Conservation (phyloP, 179 eudicot genomes). For the Silene coronaria region DNA sequence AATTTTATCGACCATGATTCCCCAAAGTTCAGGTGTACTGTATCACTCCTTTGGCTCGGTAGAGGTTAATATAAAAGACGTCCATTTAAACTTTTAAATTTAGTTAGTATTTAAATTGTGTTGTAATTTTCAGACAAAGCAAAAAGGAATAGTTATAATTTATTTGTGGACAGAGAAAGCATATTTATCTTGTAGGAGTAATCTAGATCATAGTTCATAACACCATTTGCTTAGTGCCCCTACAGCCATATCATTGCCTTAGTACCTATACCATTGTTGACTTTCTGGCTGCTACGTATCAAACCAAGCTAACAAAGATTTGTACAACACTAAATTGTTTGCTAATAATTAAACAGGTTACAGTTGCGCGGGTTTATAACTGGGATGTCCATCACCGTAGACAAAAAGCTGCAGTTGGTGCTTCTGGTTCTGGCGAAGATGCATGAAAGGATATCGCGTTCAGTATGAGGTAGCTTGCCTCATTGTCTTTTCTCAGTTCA, state of each 20-base stretch:
- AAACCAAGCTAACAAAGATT: not conserved
- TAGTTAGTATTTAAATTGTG: not conserved
- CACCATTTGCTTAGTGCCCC: not conserved
- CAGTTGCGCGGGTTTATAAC: conserved; percentile 89
- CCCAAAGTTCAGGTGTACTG: not conserved
- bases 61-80: not conserved
- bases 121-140: not conserved
- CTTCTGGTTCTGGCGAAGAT: conserved; percentile 30
- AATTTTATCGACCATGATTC: too few relatives aligned
- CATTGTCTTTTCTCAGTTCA: conserved; percentile 14
- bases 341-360: conserved; percentile 45
- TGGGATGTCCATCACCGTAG: conserved; percentile 95
- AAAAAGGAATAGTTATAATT: not conserved
- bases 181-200: not conserved
- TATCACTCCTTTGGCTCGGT: not conserved
- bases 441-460: conserved; percentile 27
- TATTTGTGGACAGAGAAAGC: not conserved
- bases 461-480: conserved; percentile 16
- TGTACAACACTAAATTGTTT: not conserved
- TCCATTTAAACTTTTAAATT: not conserved
- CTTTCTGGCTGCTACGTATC: not conserved
- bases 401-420: conserved; percentile 34
- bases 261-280: not conserved
- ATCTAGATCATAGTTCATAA: not conserved
- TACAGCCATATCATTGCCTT: not conserved